Base-by-base conservation (phyloP, 768 basidiomycete species). In the Boletus sp. region DNA sequence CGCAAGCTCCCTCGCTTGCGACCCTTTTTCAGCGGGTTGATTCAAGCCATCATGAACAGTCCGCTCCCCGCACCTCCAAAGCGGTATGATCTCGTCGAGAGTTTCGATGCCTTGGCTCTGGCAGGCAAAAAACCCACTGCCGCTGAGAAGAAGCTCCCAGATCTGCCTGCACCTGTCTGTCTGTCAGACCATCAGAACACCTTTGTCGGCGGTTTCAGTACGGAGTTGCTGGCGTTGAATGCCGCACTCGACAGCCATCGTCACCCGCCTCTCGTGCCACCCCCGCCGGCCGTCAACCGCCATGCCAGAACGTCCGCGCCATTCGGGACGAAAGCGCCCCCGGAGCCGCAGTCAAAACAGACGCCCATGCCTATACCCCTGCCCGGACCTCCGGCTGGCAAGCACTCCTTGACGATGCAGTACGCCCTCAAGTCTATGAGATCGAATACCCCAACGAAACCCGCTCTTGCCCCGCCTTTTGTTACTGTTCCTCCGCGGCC, bases 181-280 rank as follows among this genome's bases (percentile, higher is more conserved):
- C 40, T 18, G 8, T 47, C 30, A 32, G 8, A 18, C 14, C 28
- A 12, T 28, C 39, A 49, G 20, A 39, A 1, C 45, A 57, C 59
- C 30, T 84, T 85, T 61, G 67, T 84, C 33, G 83, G 82, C 17
- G 83, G 83, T 32, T 86, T 85, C 63, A 57, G 18, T 44, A 72
- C 62, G 2, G 60, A 50, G 50, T n/a, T 33, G 42, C 36, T 62
- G 7, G 49, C 57, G 5, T 24, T 50, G 50, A 64, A 60, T 14
- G 17, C 33, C 8, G 45, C 37, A 3, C 61, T 56, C 48, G 57
- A 63, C 41, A 52, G 35, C 29, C 50, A 36, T 18, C 54, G 52
- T 37, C 58, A 50, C 36, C 51, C 65, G 9, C 50, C 62, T 41
- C 52, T 40, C 5, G 55, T 18, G 9, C 45, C 50, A 10, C n/a